These are phyloP conservation scores for Pleoardoris graminearum DNA, from an alignment of 2,329 filamentous ascomycete genomes.

Conservation along the genomic window DNA sequence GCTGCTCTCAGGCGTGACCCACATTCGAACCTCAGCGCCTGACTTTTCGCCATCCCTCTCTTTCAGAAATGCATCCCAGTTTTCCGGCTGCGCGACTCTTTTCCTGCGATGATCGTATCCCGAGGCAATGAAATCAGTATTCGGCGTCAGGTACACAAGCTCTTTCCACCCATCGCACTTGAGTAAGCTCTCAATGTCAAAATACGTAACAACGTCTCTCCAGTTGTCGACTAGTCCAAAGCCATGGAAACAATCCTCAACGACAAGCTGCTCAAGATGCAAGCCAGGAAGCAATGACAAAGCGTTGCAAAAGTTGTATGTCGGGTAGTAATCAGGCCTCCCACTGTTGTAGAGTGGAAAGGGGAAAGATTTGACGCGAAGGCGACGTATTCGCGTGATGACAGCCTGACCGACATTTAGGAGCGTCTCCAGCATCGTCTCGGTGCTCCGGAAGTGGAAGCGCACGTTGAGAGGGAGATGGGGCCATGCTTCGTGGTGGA, in stretches of 20 bases:
- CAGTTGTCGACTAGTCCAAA: slow-evolving; percentile 38
- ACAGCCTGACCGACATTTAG: slow-evolving; percentile 35
- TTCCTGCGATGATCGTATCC: slow-evolving; percentile 37
- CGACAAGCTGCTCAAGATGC: slow-evolving; percentile 34
- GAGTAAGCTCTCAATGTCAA: slow-evolving; percentile 38
- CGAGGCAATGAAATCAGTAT: slow-evolving; percentile 41
- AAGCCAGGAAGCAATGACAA: slow-evolving; percentile 38
- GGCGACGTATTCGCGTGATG: slow-evolving; percentile 37
- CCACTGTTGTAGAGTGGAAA: slow-evolving; percentile 37
- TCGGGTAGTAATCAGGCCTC: slow-evolving; percentile 34
- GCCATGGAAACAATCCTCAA: slow-evolving; percentile 44
- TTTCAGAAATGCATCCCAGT: slow-evolving; percentile 36
- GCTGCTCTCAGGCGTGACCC: slow-evolving; percentile 28
- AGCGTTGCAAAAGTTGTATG: slow-evolving; percentile 38
- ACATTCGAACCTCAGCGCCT: slow-evolving; percentile 40
- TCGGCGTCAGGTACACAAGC: slow-evolving; percentile 37
- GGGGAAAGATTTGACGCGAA: slow-evolving; percentile 37
- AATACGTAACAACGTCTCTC: slow-evolving; percentile 41
- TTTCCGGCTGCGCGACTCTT: slow-evolving; percentile 34
- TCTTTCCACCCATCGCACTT: slow-evolving; percentile 41
- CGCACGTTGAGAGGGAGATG: slow-evolving; percentile 37
- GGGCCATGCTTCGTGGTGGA: slow-evolving; percentile 37
- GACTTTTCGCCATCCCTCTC: slow-evolving; percentile 35
- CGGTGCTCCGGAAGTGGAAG: slow-evolving; percentile 41
- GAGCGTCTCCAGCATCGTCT: slow-evolving; percentile 38